These are phyloP conservation scores for Tetracladium maxilliforme DNA, from an alignment of 2,329 filamentous ascomycete genomes.

Conservation along the genomic window DNA sequence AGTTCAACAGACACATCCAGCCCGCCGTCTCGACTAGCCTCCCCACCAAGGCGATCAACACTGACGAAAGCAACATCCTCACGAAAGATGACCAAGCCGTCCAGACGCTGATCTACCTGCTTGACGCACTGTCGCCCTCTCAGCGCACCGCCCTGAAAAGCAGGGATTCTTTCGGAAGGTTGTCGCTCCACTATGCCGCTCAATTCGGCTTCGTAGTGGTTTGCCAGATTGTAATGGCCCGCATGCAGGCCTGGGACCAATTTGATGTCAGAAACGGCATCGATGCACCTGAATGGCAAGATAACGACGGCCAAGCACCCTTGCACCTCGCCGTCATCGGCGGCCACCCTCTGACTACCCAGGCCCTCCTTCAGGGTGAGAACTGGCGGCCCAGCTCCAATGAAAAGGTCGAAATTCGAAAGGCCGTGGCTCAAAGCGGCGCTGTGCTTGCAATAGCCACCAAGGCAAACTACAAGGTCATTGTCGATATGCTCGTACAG, in stretches of 20 bases:
- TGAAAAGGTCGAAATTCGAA: conserved; percentile 48
- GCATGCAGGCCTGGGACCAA: conserved; percentile 79
- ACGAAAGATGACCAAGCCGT: conserved; percentile 63
- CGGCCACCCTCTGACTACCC: conserved; percentile 76
- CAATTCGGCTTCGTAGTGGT: conserved; percentile 91
- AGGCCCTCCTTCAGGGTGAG: conserved; percentile 66
- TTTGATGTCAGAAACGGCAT: conserved; percentile 78
- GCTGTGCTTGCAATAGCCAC: conserved; percentile 79
- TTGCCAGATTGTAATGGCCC: conserved; percentile 72
- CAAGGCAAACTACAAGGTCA: conserved; percentile 71
- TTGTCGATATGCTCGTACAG: conserved; percentile 77
- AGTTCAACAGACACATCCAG: conserved; percentile 58
- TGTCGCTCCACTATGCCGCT: conserved; percentile 84
- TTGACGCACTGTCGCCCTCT: conserved; percentile 51
- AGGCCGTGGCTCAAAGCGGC: conserved; percentile 56
- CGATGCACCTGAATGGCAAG: conserved; percentile 79
- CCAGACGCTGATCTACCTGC: conserved; percentile 42
- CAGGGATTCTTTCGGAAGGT: conserved; percentile 65
- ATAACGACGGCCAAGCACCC: conserved; percentile 79
- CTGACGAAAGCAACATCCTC: conserved; percentile 52
- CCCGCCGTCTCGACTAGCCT: conserved; percentile 57
- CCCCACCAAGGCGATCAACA: conserved; percentile 44
- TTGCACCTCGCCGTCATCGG: conserved; percentile 86
- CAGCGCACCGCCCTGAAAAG: conserved; percentile 56
- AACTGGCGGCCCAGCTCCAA: conserved; percentile 52